phyloP scores from a whole-genome alignment of 441 rosid species.

The Hura crepitans region DNA sequence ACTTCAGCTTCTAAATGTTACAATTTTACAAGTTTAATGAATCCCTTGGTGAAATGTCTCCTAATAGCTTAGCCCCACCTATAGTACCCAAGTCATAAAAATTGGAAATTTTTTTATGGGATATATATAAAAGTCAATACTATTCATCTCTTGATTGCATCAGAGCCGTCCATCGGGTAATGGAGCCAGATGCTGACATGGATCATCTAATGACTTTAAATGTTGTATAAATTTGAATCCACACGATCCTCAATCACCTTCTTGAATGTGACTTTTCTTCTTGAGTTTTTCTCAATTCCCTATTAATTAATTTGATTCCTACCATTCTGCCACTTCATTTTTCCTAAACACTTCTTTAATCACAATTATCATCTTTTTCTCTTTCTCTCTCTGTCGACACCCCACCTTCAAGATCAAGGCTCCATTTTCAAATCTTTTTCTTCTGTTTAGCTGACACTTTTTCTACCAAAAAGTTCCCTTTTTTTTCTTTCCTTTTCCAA shows the following conservation, averaged over 20 bases:
- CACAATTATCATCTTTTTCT: conserved; percentile 23
- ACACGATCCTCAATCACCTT: conserved; percentile 29
- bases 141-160: conserved; percentile 19
- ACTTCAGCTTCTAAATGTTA: neutral
- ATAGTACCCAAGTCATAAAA: conserved; percentile 18
- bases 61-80: conserved; percentile 16
- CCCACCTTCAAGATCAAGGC: neutral
- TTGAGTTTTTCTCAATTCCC: conserved; percentile 23
- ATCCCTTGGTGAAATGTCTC: conserved; percentile 22
- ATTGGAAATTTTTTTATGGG: neutral
- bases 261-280: conserved; percentile 42
- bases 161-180: conserved; percentile 24
- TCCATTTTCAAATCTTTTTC: conserved; percentile 15
- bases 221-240: conserved; percentile 15
- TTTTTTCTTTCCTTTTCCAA: neutral
- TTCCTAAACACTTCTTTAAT: conserved; percentile 15
- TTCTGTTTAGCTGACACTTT: conserved; percentile 23
- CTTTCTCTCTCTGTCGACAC: conserved; percentile 1
- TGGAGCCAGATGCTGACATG: conserved; percentile 22
- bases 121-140: conserved; percentile 20
- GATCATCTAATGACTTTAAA: conserved; percentile 22
- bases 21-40: conserved; percentile 8
- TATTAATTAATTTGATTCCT: conserved; percentile 37
- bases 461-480: too few species aligned
- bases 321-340: conserved; percentile 37